Base-by-base conservation (phyloP, 371 early-diverging fungal species). In the Mucor circinelloides region DNA sequence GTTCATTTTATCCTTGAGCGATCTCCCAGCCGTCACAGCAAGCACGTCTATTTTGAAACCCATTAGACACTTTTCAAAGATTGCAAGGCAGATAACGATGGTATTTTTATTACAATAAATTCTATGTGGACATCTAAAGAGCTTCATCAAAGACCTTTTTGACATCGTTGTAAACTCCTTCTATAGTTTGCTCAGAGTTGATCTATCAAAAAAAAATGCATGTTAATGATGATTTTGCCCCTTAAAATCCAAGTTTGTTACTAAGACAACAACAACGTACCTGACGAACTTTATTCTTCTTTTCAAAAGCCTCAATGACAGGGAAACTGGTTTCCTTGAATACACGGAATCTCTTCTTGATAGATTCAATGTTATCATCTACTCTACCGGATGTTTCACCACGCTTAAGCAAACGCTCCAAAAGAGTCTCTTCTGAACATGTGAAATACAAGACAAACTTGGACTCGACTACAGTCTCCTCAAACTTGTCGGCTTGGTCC, bases 361-460 rank as follows among this genome's bases (percentile, higher is more conserved):
- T 97, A 3, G 93, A 90, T 71, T 97, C 97, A 46, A 91, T 85
- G 70, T 98, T 97, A 75, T 98, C 98, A 73, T 98, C 98, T 9
- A 87, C 75, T 38, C 98, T 85, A 12, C 97, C 97, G 48, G 90
- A 90, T 19, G 93, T 97, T 73, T 95, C 91, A 6, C 95, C 94
- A 56, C 95, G 89, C 69, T 91, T 93, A 73, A 96, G 70, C 69
- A 98, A 77, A 19, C 98, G 89, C 72, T 87, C 77, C 58, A 92
- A 77, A 87, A 97, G 88, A 64, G 86, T 89, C 32, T 91, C 85
- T 76, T 97, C 96, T 19, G 93, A 87, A 77, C 96, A 97, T 55
- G 91, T 92, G 76, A 95, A 94, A 84, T 91, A 95, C 57, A 97
- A 78, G 2, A 93, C 91, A 55, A 86, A 81, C 67, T 86, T 83